phyloP scores from a whole-genome alignment of 2,329 filamentous ascomycete genomes.

The Cladosporium sp. region DNA sequence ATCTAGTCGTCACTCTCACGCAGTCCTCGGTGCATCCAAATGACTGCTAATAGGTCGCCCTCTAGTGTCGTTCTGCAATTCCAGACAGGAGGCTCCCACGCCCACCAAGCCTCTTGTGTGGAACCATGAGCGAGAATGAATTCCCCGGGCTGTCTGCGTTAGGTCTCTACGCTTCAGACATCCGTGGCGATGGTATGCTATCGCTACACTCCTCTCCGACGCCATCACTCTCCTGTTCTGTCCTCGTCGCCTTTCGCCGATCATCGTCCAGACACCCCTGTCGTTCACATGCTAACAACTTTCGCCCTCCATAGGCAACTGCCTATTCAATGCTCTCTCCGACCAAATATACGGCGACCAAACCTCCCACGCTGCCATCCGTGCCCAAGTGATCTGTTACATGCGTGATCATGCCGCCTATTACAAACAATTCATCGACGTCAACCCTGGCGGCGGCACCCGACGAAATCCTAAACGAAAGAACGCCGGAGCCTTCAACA shows the following conservation, averaged over 20 bases:
- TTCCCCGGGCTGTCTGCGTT: constrained; percentile 54
- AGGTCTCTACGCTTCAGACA: constrained; percentile 57
- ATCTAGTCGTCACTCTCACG: background rate
- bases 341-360: constrained; percentile 63
- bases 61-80: constrained; percentile 11
- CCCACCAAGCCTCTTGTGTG: constrained; percentile 3
- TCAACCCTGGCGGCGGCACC: constrained; percentile 50
- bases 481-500: constrained; percentile 46
- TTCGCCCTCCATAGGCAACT: constrained; percentile 52
- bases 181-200: constrained; percentile 56
- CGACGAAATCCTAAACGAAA: constrained; percentile 57
- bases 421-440: constrained; percentile 62
- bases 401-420: constrained; percentile 58
- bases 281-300: constrained; percentile 18
- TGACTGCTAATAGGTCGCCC: constrained; percentile 10
- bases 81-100: constrained; percentile 2
- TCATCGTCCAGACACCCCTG: background rate
- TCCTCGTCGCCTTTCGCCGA: background rate
- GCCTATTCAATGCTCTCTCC: constrained; percentile 64
- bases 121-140: constrained; percentile 34
- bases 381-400: constrained; percentile 55
- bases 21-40: background rate
- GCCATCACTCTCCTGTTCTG: background rate
- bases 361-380: constrained; percentile 55
- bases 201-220: background rate